Percentiles rank a stretch among this genome's conserved stretches.
These are phyloP conservation scores for Colletotrichum sp. DNA, from an alignment of 2,329 filamentous ascomycete species.

Conservation along the genomic window DNA sequence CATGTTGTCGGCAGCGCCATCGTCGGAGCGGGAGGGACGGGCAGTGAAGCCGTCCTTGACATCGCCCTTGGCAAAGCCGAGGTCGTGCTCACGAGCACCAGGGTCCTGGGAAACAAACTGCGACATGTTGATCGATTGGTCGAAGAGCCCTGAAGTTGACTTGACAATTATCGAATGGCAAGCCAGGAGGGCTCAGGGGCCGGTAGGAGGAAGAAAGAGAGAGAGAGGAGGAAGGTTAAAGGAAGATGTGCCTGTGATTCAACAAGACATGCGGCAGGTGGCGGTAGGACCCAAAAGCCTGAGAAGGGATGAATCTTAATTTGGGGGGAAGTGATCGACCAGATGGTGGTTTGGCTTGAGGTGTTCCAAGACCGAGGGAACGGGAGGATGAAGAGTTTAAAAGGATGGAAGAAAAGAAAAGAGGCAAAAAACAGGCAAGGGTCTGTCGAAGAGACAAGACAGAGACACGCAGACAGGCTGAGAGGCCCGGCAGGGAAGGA, in stretches of 20 bases:
- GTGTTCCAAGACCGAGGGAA: neutral
- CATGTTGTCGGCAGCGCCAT: constrained; percentile 62
- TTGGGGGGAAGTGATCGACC: neutral
- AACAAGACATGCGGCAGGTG: constrained; percentile 14
- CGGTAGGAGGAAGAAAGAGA: neutral
- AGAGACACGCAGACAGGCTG: neutral
- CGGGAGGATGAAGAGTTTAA: constrained; percentile 18
- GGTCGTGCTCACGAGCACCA: constrained; percentile 20
- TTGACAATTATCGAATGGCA: neutral
- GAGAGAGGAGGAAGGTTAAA: neutral
- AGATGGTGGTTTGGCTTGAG: neutral
- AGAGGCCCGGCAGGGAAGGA: constrained; percentile 13
- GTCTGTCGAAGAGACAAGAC: constrained; percentile 2
- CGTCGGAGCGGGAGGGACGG: constrained; percentile 27
- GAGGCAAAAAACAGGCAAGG: constrained; percentile 18
- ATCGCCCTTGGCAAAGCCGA: constrained; percentile 13
- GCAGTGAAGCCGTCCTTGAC: constrained; percentile 20
- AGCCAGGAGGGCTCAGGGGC: neutral
- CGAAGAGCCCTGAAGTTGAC: neutral
- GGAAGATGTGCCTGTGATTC: neutral
- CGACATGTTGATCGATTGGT: neutral
- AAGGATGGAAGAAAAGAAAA: constrained; percentile 4
- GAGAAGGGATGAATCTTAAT: constrained; percentile 2
- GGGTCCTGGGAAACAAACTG: constrained; percentile 23
- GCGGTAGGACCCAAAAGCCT: neutral